A percentile compares a stretch with the other conserved stretches of the same genome.
These are phyloP conservation scores for Suillus sp. DNA, from an alignment of 768 basidiomycete species.

Conservation along the genomic window DNA sequence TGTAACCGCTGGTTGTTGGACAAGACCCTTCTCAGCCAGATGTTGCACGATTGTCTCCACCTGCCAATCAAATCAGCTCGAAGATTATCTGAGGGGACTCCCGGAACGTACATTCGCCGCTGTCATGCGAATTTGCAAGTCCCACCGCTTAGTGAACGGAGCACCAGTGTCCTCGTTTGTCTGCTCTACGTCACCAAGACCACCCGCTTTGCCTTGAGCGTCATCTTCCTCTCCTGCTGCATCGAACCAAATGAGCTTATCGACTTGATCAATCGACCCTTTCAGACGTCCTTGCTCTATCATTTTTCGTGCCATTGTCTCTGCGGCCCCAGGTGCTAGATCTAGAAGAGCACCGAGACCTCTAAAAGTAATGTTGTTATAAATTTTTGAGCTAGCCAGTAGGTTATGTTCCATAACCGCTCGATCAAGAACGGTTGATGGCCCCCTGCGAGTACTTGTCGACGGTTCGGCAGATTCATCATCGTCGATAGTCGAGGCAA, in stretches of 20 bases:
- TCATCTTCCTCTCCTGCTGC: slow-evolving; percentile 84
- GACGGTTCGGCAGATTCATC: slow-evolving; percentile 56
- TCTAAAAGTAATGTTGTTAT: slow-evolving; percentile 94
- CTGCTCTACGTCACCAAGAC: slow-evolving; percentile 84
- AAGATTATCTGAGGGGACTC: background rate
- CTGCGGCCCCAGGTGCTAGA: slow-evolving; percentile 88
- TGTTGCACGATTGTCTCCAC: slow-evolving; percentile 88
- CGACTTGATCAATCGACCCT: slow-evolving; percentile 95
- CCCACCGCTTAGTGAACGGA: slow-evolving; percentile 94
- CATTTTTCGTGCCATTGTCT: slow-evolving; percentile 98
- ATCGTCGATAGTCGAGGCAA: slow-evolving; percentile 67
- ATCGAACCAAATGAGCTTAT: slow-evolving; percentile 93
- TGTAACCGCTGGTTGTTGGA: slow-evolving; percentile 37
- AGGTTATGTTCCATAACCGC: slow-evolving; percentile 99
- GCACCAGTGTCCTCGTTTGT: slow-evolving; percentile 87
- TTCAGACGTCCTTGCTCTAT: slow-evolving; percentile 95
- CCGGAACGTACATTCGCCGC: slow-evolving; percentile 72
- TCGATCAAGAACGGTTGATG: slow-evolving; percentile 93
- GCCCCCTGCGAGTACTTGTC: slow-evolving; percentile 81
- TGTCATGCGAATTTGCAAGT: slow-evolving; percentile 86
- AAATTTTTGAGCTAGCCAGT: slow-evolving; percentile 94
- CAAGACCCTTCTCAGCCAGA: slow-evolving; percentile 70
- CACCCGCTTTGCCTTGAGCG: slow-evolving; percentile 93
- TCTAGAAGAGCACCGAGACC: slow-evolving; percentile 92
- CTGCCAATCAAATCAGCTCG: slow-evolving; percentile 38